Conservation (phyloP, 768 basidiomycete species). For the Auricularia heimuer region DNA sequence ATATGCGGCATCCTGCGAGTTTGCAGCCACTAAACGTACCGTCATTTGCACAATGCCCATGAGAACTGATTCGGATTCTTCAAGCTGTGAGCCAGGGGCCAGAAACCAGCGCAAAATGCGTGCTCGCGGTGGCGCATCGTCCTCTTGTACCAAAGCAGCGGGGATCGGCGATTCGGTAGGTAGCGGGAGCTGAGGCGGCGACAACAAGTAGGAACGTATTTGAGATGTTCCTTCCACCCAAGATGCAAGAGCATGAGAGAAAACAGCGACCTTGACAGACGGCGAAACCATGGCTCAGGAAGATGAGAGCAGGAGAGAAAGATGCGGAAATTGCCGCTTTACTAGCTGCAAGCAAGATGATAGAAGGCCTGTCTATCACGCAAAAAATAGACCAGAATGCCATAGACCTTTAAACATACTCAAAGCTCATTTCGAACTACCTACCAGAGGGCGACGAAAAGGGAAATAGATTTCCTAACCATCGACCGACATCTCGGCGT, state of each 20-base stretch:
- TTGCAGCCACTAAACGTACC: slow-evolving; percentile 4
- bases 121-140: background rate
- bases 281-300: background rate
- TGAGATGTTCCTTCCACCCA: slow-evolving; percentile 16
- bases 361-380: no score
- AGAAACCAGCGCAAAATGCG: slow-evolving; percentile 4
- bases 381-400: no score
- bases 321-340: no score
- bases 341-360: no score
- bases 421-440: no score
- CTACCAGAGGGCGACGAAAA: no score
- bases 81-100: slow-evolving; percentile 7
- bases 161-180: background rate
- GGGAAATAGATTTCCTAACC: no score
- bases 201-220: slow-evolving; percentile 9
- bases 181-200: slow-evolving; percentile 1
- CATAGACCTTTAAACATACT: no score
- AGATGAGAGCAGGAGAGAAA: background rate
- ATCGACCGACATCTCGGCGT: no score
- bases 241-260: slow-evolving; percentile 13
- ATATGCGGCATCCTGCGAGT: background rate
- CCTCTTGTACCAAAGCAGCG: slow-evolving; percentile 5
- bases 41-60: slow-evolving; percentile 7
- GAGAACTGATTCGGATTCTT: slow-evolving; percentile 9
- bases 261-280: background rate